Conservation (phyloP, 441 rosid genomes). For the Adansonia gregorii region DNA sequence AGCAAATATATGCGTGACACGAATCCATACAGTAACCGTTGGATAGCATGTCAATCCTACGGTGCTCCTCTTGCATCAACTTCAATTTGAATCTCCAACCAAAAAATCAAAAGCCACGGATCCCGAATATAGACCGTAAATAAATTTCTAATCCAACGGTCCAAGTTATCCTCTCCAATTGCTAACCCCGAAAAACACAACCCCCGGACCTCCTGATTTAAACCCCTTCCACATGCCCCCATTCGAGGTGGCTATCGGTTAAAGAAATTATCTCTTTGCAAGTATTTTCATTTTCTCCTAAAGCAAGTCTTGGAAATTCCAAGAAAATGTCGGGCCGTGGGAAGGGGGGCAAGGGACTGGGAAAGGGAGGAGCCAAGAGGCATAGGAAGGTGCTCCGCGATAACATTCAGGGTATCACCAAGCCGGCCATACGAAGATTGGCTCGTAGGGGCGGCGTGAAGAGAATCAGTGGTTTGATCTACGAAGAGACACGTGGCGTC, state of each 20-base stretch:
- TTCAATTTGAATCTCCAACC: background rate
- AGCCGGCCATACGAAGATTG: slow-evolving; percentile 1
- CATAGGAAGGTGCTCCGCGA: slow-evolving; percentile 27
- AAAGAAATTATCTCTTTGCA: no score
- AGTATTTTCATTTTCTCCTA: no score
- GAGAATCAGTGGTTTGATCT: slow-evolving; percentile 12
- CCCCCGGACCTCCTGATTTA: background rate
- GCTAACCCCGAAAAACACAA: background rate
- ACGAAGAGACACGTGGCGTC: background rate
- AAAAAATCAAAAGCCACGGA: background rate
- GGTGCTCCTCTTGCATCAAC: background rate
- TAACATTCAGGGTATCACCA: slow-evolving; percentile 17
- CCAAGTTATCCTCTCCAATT: background rate
- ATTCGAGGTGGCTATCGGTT: no score
- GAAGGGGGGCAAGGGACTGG: slow-evolving; percentile 25
- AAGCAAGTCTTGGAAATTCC: background rate
- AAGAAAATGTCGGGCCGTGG: slow-evolving; percentile 21
- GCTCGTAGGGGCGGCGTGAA: slow-evolving; percentile 6
- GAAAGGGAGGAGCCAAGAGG: slow-evolving; percentile 28
- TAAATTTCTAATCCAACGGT: slow-evolving; percentile 14
- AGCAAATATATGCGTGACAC: background rate
- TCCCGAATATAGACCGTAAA: background rate
- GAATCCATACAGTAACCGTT: background rate
- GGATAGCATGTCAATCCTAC: background rate
- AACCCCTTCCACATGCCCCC: background rate